phyloP scores from a whole-genome alignment of 257 asterid genomes.

The Fraxinus americana region DNA sequence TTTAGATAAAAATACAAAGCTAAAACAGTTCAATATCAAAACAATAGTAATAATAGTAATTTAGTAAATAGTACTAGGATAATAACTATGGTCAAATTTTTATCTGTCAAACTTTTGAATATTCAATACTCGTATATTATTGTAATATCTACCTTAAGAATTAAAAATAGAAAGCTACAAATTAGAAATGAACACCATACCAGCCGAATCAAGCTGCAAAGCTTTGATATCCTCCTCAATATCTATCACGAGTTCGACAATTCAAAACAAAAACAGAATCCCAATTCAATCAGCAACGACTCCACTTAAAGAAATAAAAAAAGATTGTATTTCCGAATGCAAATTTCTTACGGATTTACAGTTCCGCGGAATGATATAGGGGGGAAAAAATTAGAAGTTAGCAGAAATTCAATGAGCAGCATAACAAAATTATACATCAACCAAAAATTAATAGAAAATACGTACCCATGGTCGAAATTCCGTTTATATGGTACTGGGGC shows the following conservation, averaged over 20 bases:
- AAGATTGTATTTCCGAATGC: background rate
- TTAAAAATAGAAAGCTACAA: background rate
- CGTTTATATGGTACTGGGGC: background rate
- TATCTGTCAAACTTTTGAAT: background rate
- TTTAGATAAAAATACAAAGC: constrained; percentile 11
- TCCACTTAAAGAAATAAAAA: background rate
- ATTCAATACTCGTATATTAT: background rate
- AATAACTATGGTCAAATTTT: background rate
- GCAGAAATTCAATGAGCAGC: background rate
- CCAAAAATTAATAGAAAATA: background rate
- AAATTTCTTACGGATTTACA: background rate
- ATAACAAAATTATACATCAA: background rate
- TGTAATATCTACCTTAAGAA: background rate
- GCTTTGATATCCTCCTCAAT: constrained; percentile 90
- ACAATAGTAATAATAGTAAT: background rate
- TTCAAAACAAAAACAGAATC: background rate
- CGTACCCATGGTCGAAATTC: background rate
- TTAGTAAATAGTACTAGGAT: constrained; percentile 5
- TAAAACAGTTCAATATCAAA: background rate
- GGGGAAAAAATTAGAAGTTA: background rate
- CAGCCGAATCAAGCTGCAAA: constrained; percentile 83
- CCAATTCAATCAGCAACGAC: background rate
- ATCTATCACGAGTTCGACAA: constrained; percentile 35
- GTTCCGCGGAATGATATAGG: background rate
- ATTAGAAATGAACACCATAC: constrained; percentile 29